Evolutionary conservation across 1,284 basidiomycete species (phyloP).

Genomic region (Marasmius oreades): DNA sequence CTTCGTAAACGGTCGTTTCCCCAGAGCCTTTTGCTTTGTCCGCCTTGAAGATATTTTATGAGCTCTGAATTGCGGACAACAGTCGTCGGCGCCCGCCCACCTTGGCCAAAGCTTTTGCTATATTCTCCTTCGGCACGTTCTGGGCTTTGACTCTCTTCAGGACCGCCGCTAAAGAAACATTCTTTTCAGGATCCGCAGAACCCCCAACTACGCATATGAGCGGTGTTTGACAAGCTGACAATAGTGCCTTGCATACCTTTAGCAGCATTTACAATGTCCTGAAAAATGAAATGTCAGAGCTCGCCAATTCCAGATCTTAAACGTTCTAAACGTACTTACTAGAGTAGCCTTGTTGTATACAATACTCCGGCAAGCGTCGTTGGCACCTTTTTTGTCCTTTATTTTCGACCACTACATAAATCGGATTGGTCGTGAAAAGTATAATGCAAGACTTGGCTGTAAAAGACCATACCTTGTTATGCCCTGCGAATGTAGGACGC

Average conservation of each 20-base stretch:
- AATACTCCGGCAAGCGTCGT: slow-evolving; percentile 63
- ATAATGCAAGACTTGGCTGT: too few species aligned
- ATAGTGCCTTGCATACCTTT: slow-evolving; percentile 44
- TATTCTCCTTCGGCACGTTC: slow-evolving; percentile 76
- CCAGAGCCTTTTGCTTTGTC: slow-evolving; percentile 48
- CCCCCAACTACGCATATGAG: slow-evolving; percentile 47
- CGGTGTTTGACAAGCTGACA: slow-evolving; percentile 1
- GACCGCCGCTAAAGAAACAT: slow-evolving; percentile 57
- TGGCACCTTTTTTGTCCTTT: slow-evolving; percentile 74
- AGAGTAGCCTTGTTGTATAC: slow-evolving; percentile 53
- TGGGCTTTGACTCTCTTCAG: slow-evolving; percentile 60
- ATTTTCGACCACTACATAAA: slow-evolving; percentile 87
- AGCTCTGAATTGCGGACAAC: not conserved
- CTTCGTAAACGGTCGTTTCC: slow-evolving; percentile 65
- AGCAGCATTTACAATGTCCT: slow-evolving; percentile 73
- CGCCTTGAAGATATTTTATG: slow-evolving; percentile 36
- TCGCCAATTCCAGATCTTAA: not conserved
- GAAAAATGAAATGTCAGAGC: not conserved
- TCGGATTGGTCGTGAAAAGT: not conserved
- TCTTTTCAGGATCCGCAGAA: slow-evolving; percentile 62
- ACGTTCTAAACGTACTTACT: slow-evolving; percentile 40
- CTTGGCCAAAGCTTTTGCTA: slow-evolving; percentile 68
- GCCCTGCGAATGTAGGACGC: slow-evolving; percentile 6
- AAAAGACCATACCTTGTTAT: slow-evolving; percentile 13
- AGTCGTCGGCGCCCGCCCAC: slow-evolving; percentile 45